phyloP scores from a whole-genome alignment of 2,329 filamentous ascomycete genomes.

The Paecilomyces dactylethromorphus region DNA sequence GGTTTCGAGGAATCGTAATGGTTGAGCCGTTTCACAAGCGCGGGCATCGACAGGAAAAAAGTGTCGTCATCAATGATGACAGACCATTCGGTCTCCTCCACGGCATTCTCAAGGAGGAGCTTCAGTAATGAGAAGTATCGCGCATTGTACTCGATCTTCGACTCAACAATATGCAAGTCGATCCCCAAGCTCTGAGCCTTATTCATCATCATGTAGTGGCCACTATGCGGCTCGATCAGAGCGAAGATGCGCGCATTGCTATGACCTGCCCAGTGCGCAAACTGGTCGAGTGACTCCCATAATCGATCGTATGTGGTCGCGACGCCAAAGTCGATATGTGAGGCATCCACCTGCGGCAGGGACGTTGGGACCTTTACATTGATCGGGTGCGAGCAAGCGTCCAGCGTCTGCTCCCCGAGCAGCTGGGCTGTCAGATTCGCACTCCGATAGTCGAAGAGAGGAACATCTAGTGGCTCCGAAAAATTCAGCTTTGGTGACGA shows the following conservation, averaged over 20 bases:
- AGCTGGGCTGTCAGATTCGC: background rate
- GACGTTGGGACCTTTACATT: conserved; percentile 42
- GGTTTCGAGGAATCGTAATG: conserved; percentile 44
- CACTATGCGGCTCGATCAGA: conserved; percentile 40
- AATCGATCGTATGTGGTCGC: conserved; percentile 49
- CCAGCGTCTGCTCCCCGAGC: conserved; percentile 10
- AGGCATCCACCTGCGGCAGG: conserved; percentile 37
- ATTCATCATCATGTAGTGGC: conserved; percentile 19
- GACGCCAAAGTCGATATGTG: conserved; percentile 52
- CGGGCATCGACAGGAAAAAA: conserved; percentile 53
- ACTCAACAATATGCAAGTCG: conserved; percentile 34
- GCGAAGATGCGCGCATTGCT: conserved; percentile 48
- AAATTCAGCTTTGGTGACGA: conserved; percentile 1
- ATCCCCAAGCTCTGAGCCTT: conserved; percentile 33
- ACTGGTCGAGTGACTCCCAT: conserved; percentile 44
- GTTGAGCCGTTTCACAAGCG: conserved; percentile 43
- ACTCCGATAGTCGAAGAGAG: conserved; percentile 4
- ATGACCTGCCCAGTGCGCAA: conserved; percentile 51
- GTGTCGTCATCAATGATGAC: conserved; percentile 58
- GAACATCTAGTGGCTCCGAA: conserved; percentile 2
- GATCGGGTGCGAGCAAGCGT: conserved; percentile 38
- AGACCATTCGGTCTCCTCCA: conserved; percentile 47
- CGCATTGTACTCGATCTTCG: conserved; percentile 34
- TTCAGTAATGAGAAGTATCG: conserved; percentile 53
- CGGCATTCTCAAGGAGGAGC: conserved; percentile 41